Conservation (phyloP, 140 eudicot species). For the Cichorium intybus region DNA sequence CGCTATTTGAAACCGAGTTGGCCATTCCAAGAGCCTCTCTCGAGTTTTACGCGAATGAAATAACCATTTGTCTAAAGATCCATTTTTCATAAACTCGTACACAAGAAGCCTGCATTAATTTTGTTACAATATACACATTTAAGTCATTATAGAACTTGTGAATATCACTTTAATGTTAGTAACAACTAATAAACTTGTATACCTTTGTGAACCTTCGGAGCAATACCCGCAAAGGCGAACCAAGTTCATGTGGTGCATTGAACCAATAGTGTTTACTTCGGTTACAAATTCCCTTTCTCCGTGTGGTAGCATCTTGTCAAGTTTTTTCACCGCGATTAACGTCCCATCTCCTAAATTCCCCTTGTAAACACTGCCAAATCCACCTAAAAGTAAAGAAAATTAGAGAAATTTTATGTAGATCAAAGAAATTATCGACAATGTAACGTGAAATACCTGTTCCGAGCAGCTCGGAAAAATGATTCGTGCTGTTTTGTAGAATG, state of each 20-base stretch:
- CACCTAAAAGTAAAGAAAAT: conserved; percentile 51
- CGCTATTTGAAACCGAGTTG: conserved; percentile 76
- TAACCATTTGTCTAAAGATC: conserved; percentile 95
- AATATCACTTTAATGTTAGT: neutral
- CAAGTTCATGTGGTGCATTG: conserved; percentile 99
- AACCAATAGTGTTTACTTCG: conserved; percentile 90
- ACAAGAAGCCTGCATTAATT: conserved; percentile 84
- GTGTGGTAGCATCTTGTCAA: conserved; percentile 80
- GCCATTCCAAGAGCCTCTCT: conserved; percentile 77
- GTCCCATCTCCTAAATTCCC: conserved; percentile 82
- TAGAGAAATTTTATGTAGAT: neutral
- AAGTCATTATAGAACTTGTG: neutral
- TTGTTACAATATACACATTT: neutral
- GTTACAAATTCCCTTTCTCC: conserved; percentile 88
- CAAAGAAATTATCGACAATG: neutral
- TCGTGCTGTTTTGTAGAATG: conserved; percentile 61
- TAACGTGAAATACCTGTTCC: conserved; percentile 60
- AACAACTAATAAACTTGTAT: neutral
- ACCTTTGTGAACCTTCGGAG: conserved; percentile 91
- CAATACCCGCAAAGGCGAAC: conserved; percentile 92
- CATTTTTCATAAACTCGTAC: conserved; percentile 93
- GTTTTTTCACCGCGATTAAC: conserved; percentile 85
- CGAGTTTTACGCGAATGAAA: conserved; percentile 50
- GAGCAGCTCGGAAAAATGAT: conserved; percentile 64
- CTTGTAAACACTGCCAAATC: conserved; percentile 96